A percentile compares a stretch with the other conserved stretches of the same genome.
Conservation (phyloP, 1,284 basidiomycete species). For the Testicularia cyperi region DNA sequence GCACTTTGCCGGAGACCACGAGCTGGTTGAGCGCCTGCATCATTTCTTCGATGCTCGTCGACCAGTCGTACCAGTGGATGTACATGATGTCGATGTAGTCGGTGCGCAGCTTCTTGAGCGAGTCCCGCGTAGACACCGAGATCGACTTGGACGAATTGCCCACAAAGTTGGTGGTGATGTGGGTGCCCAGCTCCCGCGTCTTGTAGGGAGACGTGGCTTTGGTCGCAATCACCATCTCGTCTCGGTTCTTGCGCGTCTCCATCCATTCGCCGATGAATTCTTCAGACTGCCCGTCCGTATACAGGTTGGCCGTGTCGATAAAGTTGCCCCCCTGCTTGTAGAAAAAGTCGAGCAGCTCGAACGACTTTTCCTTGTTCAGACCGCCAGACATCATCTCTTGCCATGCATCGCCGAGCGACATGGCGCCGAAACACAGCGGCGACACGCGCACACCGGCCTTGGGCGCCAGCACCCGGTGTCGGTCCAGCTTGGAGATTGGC, state of each 20-base stretch:
- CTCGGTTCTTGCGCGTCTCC: conserved; percentile 64
- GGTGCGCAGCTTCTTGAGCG: conserved; percentile 67
- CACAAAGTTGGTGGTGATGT: conserved; percentile 60
- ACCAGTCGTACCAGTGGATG: conserved; percentile 66
- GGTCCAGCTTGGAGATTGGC: conserved; percentile 48
- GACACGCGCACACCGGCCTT: conserved; percentile 64
- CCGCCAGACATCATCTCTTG: conserved; percentile 32
- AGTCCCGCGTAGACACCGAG: conserved; percentile 46
- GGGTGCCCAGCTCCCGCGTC: conserved; percentile 16
- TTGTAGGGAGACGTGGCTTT: conserved; percentile 63
- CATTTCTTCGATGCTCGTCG: conserved; percentile 66
- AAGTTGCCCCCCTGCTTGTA: conserved; percentile 63
- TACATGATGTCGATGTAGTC: conserved; percentile 65
- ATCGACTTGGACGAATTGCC: conserved; percentile 62
- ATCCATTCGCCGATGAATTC: conserved; percentile 68
- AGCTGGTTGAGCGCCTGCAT: conserved; percentile 66
- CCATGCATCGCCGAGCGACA: conserved; percentile 66
- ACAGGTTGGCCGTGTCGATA: conserved; percentile 66
- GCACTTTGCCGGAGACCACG: conserved; percentile 64
- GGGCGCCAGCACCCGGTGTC: conserved; percentile 62
- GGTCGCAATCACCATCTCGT: conserved; percentile 67
- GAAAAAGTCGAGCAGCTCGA: conserved; percentile 40
- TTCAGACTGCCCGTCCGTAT: conserved; percentile 66
- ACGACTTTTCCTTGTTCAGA: conserved; percentile 29
- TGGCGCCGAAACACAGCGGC: conserved; percentile 64